These are phyloP conservation scores for Betula pendula DNA, from an alignment of 306 rosid genomes.

Conservation along the genomic window DNA sequence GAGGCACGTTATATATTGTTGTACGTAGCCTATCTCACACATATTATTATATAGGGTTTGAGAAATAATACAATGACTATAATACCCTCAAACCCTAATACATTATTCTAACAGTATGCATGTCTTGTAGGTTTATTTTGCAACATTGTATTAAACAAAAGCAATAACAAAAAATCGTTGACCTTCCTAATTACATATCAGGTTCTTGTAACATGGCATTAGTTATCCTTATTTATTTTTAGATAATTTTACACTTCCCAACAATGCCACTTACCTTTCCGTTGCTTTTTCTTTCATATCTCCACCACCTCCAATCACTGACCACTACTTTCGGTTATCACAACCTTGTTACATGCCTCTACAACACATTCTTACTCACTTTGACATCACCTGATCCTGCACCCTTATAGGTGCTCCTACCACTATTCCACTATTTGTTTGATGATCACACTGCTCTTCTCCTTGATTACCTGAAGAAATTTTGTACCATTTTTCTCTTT, in stretches of 20 bases:
- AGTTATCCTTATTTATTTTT: not conserved
- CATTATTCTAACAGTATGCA: no score
- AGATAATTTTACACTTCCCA: not conserved
- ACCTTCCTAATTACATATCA: not conserved
- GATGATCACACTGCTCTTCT: no score
- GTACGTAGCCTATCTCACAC: no score
- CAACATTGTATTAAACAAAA: not conserved
- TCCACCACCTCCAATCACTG: not conserved
- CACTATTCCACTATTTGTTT: not conserved
- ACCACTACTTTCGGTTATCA: not conserved
- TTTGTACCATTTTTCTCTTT: no score
- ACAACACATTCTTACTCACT: not conserved
- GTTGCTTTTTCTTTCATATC: not conserved
- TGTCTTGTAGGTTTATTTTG: not conserved
- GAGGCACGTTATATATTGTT: no score
- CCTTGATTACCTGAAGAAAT: no score
- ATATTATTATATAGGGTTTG: no score
- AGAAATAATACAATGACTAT: no score
- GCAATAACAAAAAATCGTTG: not conserved
- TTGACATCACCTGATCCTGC: not conserved
- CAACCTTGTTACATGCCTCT: not conserved
- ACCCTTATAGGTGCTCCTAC: not conserved
- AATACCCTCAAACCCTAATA: no score
- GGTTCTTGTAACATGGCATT: not conserved
- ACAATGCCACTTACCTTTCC: not conserved